Evolutionary conservation across 2,329 filamentous ascomycete genomes (phyloP).

Genomic region (Aspergillus aculeatus): DNA sequence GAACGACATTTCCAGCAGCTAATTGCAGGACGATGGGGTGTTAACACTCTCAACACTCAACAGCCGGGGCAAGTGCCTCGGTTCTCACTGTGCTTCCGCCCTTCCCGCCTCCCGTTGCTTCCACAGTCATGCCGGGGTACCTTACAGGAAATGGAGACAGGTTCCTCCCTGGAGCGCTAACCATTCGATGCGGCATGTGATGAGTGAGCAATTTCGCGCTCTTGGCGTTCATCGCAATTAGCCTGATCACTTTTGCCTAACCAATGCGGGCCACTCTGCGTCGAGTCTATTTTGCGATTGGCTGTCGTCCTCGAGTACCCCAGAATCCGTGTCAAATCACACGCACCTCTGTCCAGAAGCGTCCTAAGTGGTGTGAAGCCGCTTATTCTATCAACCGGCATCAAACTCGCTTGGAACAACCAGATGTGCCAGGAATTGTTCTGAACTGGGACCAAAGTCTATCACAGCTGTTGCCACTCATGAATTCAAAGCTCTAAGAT

Average conservation of each 20-base stretch:
- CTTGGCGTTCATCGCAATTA: constrained; percentile 1
- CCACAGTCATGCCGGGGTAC: neutral
- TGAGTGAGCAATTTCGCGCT: constrained; percentile 2
- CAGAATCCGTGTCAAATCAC: neutral
- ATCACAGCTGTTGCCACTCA: neutral
- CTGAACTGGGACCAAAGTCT: neutral
- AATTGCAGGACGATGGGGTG: neutral
- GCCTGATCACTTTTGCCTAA: neutral
- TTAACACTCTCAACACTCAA: neutral
- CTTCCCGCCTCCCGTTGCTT: neutral
- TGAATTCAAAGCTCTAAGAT: neutral
- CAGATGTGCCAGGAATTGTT: neutral
- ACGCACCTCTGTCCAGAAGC: neutral
- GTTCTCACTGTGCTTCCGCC: neutral
- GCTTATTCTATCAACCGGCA: neutral
- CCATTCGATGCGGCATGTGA: constrained; percentile 5
- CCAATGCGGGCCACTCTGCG: neutral
- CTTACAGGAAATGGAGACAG: neutral
- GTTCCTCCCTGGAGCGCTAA: neutral
- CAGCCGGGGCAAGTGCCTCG: neutral
- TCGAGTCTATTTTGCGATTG: constrained; percentile 5
- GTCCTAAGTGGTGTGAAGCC: neutral
- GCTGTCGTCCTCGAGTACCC: neutral
- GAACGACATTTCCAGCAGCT: neutral
- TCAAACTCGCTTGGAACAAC: neutral